phyloP scores from a whole-genome alignment of 2,329 filamentous ascomycete species.

The Stagonosporopsis vannaccii region DNA sequence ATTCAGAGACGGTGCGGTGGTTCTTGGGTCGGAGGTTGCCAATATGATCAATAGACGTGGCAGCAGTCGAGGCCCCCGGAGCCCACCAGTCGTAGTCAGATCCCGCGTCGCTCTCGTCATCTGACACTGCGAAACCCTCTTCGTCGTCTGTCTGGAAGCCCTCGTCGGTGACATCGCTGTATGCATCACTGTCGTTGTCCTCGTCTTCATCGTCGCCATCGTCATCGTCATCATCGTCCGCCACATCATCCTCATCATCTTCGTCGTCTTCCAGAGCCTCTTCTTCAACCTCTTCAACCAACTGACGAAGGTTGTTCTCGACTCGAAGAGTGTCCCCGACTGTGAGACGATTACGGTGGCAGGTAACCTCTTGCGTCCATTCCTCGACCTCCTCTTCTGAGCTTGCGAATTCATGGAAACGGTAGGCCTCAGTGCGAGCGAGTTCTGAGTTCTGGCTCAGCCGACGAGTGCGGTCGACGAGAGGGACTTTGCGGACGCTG shows the following conservation, averaged over 20 bases:
- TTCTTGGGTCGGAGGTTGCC: slow-evolving; percentile 58
- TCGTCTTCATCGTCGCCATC: slow-evolving; percentile 58
- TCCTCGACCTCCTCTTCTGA: slow-evolving; percentile 86
- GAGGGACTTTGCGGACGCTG: slow-evolving; percentile 50
- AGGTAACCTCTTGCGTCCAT: slow-evolving; percentile 79
- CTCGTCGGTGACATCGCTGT: slow-evolving; percentile 59
- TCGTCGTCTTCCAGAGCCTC: slow-evolving; percentile 75
- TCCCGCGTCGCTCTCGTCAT: slow-evolving; percentile 69
- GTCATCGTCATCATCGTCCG: slow-evolving; percentile 50
- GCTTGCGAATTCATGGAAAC: slow-evolving; percentile 92
- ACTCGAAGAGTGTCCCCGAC: slow-evolving; percentile 89
- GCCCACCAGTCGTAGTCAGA: slow-evolving; percentile 73
- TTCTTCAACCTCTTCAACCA: slow-evolving; percentile 90
- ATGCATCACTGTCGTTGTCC: slow-evolving; percentile 52
- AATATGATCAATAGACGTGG: slow-evolving; percentile 57
- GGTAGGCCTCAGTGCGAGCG: slow-evolving; percentile 61
- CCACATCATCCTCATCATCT: slow-evolving; percentile 59
- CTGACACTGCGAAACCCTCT: slow-evolving; percentile 73
- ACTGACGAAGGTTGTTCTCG: slow-evolving; percentile 84
- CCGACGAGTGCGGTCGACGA: slow-evolving; percentile 43
- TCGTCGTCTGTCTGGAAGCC: slow-evolving; percentile 85
- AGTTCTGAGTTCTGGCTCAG: slow-evolving; percentile 51
- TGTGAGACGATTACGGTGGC: slow-evolving; percentile 75
- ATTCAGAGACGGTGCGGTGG: slow-evolving; percentile 59
- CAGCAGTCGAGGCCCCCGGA: slow-evolving; percentile 58